phyloP scores from a whole-genome alignment of 1,284 basidiomycete species.

The Melanopsichium pennsylvanicum region DNA sequence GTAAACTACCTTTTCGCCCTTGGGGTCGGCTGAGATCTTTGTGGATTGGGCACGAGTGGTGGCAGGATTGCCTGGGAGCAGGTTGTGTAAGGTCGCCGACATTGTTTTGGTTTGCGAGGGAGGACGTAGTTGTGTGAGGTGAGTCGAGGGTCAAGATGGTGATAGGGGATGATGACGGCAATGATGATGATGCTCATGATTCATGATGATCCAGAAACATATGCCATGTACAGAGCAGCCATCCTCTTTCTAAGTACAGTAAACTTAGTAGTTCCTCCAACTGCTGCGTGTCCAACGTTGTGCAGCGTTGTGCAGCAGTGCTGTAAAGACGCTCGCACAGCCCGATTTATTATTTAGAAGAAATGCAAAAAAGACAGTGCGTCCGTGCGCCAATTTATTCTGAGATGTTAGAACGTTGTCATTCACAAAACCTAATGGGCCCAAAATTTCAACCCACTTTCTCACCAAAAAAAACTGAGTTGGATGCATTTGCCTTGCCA shows the following conservation, averaged over 20 bases:
- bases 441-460: no score
- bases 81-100: conserved; percentile 35
- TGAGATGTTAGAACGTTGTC: not conserved
- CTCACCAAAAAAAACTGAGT: no score
- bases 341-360: no score
- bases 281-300: no score
- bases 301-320: not conserved
- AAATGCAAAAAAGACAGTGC: not conserved
- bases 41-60: conserved; percentile 74
- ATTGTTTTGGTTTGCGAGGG: conserved; percentile 10
- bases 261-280: no score
- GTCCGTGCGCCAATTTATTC: conserved; percentile 4
- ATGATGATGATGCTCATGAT: not conserved
- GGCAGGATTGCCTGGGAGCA: conserved; percentile 56
- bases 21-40: conserved; percentile 76
- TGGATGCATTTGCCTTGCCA: no score
- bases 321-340: no score
- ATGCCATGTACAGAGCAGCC: no score
- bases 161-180: no score
- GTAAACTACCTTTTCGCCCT: conserved; percentile 80
- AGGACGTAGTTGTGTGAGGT: no score
- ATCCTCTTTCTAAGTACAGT: no score
- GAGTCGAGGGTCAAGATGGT: not conserved
- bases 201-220: no score
- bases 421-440: not conserved